phyloP scores from a whole-genome alignment of 257 asterid genomes.

The Henckelia pumila region DNA sequence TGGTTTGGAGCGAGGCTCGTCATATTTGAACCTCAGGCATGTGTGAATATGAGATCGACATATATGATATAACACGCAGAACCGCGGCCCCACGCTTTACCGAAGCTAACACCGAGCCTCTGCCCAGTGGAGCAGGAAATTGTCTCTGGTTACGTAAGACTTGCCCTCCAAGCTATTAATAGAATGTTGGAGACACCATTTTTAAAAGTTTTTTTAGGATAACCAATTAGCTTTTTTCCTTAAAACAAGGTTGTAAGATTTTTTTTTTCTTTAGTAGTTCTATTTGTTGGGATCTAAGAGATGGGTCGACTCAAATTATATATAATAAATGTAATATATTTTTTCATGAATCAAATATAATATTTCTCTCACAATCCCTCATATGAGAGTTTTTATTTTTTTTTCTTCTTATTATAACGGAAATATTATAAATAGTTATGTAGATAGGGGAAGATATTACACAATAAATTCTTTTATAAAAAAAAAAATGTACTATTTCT shows the following conservation, averaged over 20 bases:
- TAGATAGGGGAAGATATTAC: neutral
- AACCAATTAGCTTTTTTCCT: no score
- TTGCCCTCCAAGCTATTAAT: constrained; percentile 71
- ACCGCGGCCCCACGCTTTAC: constrained; percentile 49
- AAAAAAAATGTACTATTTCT: neutral
- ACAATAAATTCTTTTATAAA: neutral
- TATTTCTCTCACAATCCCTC: no score
- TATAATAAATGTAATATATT: no score
- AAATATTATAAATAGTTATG: no score
- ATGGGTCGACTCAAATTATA: no score
- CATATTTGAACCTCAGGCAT: constrained; percentile 28
- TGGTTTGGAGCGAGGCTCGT: constrained; percentile 28
- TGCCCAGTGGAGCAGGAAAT: constrained; percentile 25
- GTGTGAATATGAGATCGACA: constrained; percentile 17
- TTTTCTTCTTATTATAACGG: no score
- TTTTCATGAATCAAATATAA: no score
- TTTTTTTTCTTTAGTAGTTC: no score
- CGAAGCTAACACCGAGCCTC: constrained; percentile 50
- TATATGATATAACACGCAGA: neutral
- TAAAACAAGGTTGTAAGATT: no score
- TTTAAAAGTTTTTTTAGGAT: no score
- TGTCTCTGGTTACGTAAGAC: constrained; percentile 32
- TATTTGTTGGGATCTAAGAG: no score
- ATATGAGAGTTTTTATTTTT: no score
- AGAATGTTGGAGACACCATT: constrained; percentile 12